Percentiles rank a stretch among this genome's conserved stretches.
phyloP scores from a whole-genome alignment of 768 basidiomycete genomes.

The Hirschioporus abietinus region DNA sequence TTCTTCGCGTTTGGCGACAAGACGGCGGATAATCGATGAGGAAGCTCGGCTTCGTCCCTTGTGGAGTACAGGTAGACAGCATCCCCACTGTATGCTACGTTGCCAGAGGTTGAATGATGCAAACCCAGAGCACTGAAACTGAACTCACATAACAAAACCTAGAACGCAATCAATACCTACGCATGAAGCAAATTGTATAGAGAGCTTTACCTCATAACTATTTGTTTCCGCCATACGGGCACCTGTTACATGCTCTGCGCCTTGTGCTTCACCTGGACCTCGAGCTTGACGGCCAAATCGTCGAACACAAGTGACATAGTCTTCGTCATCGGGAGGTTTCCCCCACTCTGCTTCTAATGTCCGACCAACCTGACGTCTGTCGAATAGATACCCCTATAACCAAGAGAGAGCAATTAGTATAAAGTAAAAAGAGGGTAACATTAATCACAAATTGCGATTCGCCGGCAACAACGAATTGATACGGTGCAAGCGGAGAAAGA shows the following conservation, averaged over 20 bases:
- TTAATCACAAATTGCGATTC: conserved; percentile 65
- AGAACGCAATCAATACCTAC: conserved; percentile 14
- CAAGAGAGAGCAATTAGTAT: conserved; percentile 8
- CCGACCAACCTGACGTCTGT: conserved; percentile 67
- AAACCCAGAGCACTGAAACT: background rate
- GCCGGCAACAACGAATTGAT: conserved; percentile 83
- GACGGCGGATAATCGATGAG: conserved; percentile 14
- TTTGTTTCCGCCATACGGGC: conserved; percentile 64
- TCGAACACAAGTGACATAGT: conserved; percentile 73
- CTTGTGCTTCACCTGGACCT: conserved; percentile 28
- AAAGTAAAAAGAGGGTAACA: conserved; percentile 3
- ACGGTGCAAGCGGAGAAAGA: conserved; percentile 72
- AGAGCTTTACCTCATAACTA: conserved; percentile 61
- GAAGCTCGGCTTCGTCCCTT: conserved; percentile 46
- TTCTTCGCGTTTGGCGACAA: conserved; percentile 16
- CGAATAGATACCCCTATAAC: conserved; percentile 74
- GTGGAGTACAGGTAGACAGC: conserved; percentile 72
- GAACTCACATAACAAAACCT: conserved; percentile 63
- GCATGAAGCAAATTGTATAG: conserved; percentile 7
- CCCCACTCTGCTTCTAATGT: conserved; percentile 69
- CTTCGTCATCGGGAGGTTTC: conserved; percentile 38
- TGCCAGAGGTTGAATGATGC: conserved; percentile 4
- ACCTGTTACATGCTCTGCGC: conserved; percentile 67
- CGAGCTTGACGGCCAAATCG: conserved; percentile 56
- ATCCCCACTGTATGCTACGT: conserved; percentile 66